phyloP scores from a whole-genome alignment of 192 early-diverging fungal species.

The Umbelopsis vinacea region DNA sequence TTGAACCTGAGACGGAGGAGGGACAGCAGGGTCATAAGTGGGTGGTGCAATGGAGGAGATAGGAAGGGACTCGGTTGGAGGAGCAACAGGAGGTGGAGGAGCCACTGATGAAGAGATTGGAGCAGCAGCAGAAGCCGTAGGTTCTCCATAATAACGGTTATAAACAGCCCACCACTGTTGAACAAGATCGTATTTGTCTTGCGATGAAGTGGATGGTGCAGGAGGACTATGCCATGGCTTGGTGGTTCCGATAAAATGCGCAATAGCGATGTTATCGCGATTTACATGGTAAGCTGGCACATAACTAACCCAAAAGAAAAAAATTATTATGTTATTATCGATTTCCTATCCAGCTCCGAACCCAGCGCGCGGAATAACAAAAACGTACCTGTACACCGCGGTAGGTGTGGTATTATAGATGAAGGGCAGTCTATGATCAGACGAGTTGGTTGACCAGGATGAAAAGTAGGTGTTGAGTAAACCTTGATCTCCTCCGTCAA shows the following conservation, averaged over 20 bases:
- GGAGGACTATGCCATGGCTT: conserved; percentile 85
- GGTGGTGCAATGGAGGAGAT: background rate
- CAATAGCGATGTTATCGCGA: conserved; percentile 68
- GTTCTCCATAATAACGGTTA: conserved; percentile 54
- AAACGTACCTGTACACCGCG: conserved; percentile 72
- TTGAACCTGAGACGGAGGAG: background rate
- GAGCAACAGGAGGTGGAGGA: background rate
- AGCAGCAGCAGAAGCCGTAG: no score
- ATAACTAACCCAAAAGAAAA: conserved; percentile 53
- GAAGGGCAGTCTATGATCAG: conserved; percentile 81
- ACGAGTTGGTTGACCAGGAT: conserved; percentile 65
- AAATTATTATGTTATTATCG: conserved; percentile 5
- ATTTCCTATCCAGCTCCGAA: background rate
- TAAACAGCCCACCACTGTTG: conserved; percentile 78
- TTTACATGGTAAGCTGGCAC: conserved; percentile 83
- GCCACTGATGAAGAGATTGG: background rate
- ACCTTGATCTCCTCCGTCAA: conserved; percentile 96
- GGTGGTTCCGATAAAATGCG: conserved; percentile 87
- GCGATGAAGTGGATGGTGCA: conserved; percentile 58
- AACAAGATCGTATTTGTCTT: conserved; percentile 55
- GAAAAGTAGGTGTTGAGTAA: conserved; percentile 88
- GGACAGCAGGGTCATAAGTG: background rate
- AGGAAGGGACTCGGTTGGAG: background rate
- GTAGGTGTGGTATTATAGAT: conserved; percentile 89
- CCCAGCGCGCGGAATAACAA: background rate